Percentiles rank a stretch among this genome's conserved stretches.
phyloP scores from a whole-genome alignment of 352 stramenopile genomes.

The Phytophthora cactorum region DNA sequence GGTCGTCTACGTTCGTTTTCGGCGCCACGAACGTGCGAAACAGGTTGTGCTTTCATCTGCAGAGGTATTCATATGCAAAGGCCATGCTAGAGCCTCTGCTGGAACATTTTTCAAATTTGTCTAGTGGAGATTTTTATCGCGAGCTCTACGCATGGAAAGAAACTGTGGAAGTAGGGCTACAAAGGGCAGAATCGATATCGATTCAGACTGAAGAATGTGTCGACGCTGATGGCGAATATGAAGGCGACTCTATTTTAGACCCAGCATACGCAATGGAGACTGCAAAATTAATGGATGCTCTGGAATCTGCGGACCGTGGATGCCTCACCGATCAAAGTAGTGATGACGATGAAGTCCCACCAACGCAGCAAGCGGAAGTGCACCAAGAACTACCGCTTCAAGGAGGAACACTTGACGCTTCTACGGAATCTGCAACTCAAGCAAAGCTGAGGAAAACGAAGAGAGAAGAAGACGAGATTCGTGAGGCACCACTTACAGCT shows the following conservation, averaged over 20 bases:
- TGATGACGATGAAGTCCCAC: not conserved
- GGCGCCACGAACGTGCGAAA: slow-evolving; percentile 1
- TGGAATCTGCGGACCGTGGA: not conserved
- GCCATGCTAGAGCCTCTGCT: slow-evolving; percentile 15
- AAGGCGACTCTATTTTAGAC: no score
- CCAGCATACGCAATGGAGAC: not conserved
- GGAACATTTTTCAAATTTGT: slow-evolving; percentile 12
- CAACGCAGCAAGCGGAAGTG: not conserved
- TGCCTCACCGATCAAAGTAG: not conserved
- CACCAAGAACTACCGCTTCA: no score
- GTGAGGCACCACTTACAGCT: not conserved
- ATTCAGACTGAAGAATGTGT: not conserved
- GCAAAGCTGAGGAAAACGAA: no score
- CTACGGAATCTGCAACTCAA: no score
- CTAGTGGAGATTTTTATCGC: slow-evolving; percentile 12
- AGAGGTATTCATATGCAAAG: slow-evolving; percentile 16
- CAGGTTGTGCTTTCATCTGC: slow-evolving; percentile 11
- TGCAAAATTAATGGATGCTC: not conserved
- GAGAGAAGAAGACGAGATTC: no score
- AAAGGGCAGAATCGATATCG: no score
- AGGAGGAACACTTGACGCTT: no score
- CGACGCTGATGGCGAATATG: not conserved
- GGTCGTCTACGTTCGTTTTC: no score
- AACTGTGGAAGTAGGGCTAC: slow-evolving; percentile 6
- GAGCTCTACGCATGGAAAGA: slow-evolving; percentile 10